Evolutionary conservation across 1,139 yeast species (phyloP), one percentile per base, ranked within the genome.

Genomic region (Scheffersomyces segobiensis): DNA sequence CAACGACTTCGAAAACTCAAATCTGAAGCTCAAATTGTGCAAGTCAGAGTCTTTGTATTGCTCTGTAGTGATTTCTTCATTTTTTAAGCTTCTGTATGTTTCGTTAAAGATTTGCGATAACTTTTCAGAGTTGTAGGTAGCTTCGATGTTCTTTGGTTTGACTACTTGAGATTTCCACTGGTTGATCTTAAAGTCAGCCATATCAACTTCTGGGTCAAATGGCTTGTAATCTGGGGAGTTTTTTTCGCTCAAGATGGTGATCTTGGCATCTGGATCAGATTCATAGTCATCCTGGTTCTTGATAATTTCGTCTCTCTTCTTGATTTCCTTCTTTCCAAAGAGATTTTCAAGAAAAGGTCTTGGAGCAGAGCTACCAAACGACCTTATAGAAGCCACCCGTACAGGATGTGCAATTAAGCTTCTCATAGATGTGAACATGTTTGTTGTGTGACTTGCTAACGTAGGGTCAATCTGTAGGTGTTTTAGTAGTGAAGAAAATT

Each of bases 11-110:
- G 86, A 71, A 53, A 86, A 78, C 32, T 75, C 68, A 68, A 92
- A 91, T 68, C 96, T 82, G 58, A 77, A 70, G n/a, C 72, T 64
- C 59, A 91, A 77, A 67, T 89, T 87, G 53, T 75, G 70, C 59
- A 80, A 75, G 49, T 64, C 63, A 2, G 72, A 57, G 4, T 56
- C 53, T 7, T 61, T 54, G 56, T 68, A 74, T 1, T 67, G 55
- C 10, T 64, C 66, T 12, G 52, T 54, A 14, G 59, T 55, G 47
- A 71, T 61, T 12, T 57, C 53, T 22, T 63, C 61, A 12, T 71
- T 71, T 21, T 60, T 70, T 20, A 76, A 62, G 24, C 67, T 66
- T 18, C 62, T 55, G 62, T 73, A 76, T 7, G 78, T 66, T 50
- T 70, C 62, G 54, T 67, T 68, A 59, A 80, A 69, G 56, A 71